A percentile compares a stretch with the other conserved stretches of the same genome.
phyloP scores from a whole-genome alignment of 768 basidiomycete genomes.

The Macrocybe gigantea region DNA sequence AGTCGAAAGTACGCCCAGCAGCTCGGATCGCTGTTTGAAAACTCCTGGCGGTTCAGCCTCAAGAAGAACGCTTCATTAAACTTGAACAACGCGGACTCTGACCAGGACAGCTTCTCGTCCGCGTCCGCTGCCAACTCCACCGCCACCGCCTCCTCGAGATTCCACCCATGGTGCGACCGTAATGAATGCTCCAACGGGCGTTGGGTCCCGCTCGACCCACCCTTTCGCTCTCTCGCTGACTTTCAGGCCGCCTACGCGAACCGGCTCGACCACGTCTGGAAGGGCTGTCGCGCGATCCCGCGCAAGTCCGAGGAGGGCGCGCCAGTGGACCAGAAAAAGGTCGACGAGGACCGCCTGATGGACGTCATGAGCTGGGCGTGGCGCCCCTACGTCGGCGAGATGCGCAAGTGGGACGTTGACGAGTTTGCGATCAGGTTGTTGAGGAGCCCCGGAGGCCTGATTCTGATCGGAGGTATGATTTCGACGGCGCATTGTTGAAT shows the following conservation, averaged over 20 bases:
- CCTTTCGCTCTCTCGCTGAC: constrained; percentile 15
- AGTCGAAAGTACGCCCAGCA: too few relatives aligned
- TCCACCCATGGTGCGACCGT: constrained; percentile 12
- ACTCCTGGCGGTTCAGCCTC: too few relatives aligned
- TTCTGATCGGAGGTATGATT: constrained; percentile 21
- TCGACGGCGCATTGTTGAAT: too few relatives aligned
- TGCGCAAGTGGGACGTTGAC: constrained; percentile 21
- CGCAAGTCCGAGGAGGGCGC: constrained; percentile 3
- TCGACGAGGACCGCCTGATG: constrained; percentile 20
- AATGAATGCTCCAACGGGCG: constrained; percentile 18
- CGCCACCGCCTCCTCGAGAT: not conserved
- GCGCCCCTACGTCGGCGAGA: constrained; percentile 16
- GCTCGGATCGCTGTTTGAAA: too few relatives aligned
- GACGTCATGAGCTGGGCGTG: constrained; percentile 25
- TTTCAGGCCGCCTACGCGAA: constrained; percentile 18
- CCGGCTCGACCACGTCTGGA: constrained; percentile 18
- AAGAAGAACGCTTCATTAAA: too few relatives aligned
- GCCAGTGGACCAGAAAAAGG: constrained; percentile 10
- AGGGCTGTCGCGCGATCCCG: constrained; percentile 18
- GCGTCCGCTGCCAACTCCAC: too few relatives aligned
- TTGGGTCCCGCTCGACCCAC: constrained; percentile 18
- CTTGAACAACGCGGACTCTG: too few relatives aligned
- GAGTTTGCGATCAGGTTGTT: constrained; percentile 22
- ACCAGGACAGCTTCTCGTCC: too few relatives aligned
- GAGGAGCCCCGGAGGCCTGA: constrained; percentile 21